Evolutionary conservation across 495 filamentous ascomycete species (phyloP).

Genomic region (Aspergillus asperescens): DNA sequence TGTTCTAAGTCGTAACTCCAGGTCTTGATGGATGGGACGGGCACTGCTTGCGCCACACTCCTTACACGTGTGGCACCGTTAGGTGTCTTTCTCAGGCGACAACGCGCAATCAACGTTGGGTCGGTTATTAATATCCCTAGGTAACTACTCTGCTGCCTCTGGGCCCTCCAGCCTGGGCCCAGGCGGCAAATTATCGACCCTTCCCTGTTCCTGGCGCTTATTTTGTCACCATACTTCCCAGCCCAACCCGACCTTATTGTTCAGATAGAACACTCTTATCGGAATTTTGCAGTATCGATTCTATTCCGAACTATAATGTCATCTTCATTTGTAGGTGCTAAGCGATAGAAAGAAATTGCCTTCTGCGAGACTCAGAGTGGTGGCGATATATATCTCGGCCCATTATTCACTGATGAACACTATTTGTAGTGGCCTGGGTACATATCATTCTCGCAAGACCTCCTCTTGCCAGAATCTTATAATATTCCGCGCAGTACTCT

Average conservation of each 20-base stretch:
- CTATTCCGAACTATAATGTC: no score
- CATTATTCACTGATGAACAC: neutral
- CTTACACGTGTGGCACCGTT: slow-evolving; percentile 21
- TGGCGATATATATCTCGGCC: slow-evolving; percentile 4
- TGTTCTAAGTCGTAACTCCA: neutral
- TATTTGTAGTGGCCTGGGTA: neutral
- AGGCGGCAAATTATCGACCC: slow-evolving; percentile 5
- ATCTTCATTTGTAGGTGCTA: neutral
- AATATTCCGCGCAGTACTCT: slow-evolving; percentile 22
- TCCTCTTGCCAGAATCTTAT: slow-evolving; percentile 48
- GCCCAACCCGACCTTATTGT: neutral
- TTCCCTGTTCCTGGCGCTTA: slow-evolving; percentile 7
- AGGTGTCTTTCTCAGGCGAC: slow-evolving; percentile 12
- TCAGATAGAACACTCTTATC: no score
- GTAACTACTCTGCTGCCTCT: slow-evolving; percentile 3
- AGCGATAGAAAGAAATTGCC: neutral
- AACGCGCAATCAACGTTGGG: slow-evolving; percentile 20
- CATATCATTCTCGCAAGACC: slow-evolving; percentile 15
- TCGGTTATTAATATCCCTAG: slow-evolving; percentile 4
- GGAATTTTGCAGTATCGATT: no score
- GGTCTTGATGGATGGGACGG: neutral
- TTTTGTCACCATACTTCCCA: neutral
- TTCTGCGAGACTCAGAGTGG: neutral
- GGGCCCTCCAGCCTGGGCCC: neutral
- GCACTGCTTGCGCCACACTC: slow-evolving; percentile 25